Percentiles rank a stretch among this genome's conserved stretches.
phyloP scores from a whole-genome alignment of 129 eudicot genomes.

The Helichrysum umbraculigerum region DNA sequence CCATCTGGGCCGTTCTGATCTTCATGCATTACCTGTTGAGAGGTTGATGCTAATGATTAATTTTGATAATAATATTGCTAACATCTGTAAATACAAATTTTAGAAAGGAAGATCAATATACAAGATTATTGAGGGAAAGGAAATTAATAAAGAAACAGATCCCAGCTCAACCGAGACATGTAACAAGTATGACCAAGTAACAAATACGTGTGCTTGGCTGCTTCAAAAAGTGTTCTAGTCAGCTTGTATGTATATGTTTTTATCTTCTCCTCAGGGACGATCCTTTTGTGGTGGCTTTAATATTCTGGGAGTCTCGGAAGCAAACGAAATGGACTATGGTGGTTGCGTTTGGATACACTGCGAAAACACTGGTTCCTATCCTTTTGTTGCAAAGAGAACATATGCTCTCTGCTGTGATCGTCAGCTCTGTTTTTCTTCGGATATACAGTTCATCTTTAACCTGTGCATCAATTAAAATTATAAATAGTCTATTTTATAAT shows the following conservation, averaged over 20 bases:
- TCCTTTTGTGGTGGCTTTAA: constrained; percentile 64
- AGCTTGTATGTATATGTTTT: not conserved
- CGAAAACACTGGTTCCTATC: constrained; percentile 89
- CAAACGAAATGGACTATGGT: constrained; percentile 96
- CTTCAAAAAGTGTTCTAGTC: not conserved
- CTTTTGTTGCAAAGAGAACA: constrained; percentile 94
- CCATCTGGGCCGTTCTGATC: not conserved
- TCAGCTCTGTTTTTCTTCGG: constrained; percentile 64
- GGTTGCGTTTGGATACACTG: constrained; percentile 80
- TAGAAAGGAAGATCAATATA: constrained; percentile 7
- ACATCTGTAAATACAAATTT: constrained; percentile 22
- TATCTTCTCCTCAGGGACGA: constrained; percentile 39
- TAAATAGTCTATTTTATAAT: no score
- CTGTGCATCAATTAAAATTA: constrained; percentile 29
- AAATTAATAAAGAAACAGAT: not conserved
- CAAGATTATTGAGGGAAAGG: constrained; percentile 10
- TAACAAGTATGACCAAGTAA: not conserved
- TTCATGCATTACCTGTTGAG: not conserved
- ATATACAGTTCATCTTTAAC: constrained; percentile 78
- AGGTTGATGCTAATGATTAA: constrained; percentile 11
- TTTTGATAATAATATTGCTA: not conserved
- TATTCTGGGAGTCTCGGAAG: constrained; percentile 80
- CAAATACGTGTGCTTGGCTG: not conserved
- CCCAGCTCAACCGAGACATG: not conserved
- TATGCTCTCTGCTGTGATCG: constrained; percentile 73